Evolutionary conservation across 139 green algal genomes (phyloP).

Genomic region (Coccomyxa sp.): DNA sequence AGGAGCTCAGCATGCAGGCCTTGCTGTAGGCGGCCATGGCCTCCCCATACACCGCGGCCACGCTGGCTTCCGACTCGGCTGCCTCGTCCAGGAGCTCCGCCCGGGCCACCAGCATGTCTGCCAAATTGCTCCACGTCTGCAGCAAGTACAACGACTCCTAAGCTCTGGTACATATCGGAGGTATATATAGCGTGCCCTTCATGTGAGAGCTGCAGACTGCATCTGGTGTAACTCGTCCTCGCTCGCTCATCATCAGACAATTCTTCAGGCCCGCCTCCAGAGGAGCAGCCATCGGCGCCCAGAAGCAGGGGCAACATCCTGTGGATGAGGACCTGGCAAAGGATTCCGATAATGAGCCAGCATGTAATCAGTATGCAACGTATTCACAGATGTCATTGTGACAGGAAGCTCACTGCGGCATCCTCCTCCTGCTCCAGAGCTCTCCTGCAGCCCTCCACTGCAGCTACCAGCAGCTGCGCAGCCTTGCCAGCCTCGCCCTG

Average conservation of each 20-base stretch:
- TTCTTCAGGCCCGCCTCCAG: too few relatives aligned
- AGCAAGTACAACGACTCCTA: background rate
- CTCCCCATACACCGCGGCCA: background rate
- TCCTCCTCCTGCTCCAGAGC: constrained; percentile 57
- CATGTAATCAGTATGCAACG: too few relatives aligned
- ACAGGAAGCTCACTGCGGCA: too few relatives aligned
- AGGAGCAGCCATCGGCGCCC: too few relatives aligned
- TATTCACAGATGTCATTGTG: too few relatives aligned
- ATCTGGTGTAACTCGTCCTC: background rate
- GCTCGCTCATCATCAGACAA: background rate
- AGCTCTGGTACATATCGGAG: background rate
- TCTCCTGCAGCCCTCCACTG: constrained; percentile 25
- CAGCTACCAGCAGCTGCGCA: background rate
- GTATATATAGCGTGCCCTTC: background rate
- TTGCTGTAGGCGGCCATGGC: constrained; percentile 27
- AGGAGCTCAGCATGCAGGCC: constrained; percentile 25
- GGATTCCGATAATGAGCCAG: too few relatives aligned
- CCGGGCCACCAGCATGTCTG: constrained; percentile 44
- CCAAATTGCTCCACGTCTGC: constrained; percentile 57
- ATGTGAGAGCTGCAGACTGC: background rate
- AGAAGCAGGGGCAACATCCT: too few relatives aligned
- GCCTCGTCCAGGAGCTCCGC: constrained; percentile 28
- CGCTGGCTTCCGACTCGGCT: background rate
- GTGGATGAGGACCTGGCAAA: too few relatives aligned
- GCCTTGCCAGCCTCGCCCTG: background rate